These are phyloP conservation scores for Loxodes magnus DNA, from an alignment of 73 alveolate genomes.

Conservation along the genomic window DNA sequence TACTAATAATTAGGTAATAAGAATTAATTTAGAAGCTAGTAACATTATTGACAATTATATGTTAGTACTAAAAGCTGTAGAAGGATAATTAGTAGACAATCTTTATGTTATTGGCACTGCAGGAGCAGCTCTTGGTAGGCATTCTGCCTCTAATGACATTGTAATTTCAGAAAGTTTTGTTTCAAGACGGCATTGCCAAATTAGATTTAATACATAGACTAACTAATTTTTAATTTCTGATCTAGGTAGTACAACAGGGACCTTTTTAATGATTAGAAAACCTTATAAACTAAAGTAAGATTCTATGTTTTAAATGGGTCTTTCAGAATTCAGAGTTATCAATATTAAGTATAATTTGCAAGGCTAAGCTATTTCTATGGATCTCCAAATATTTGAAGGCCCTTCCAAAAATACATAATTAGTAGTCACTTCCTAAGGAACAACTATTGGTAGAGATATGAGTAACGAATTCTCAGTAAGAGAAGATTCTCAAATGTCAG, in stretches of 20 bases:
- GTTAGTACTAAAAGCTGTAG: conserved; percentile 59
- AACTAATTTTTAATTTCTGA: conserved; percentile 23
- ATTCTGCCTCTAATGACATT: conserved; percentile 61
- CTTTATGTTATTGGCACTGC: conserved; percentile 40
- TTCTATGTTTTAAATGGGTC: conserved; percentile 65
- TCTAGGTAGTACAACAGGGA: conserved; percentile 57
- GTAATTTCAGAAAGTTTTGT: conserved; percentile 60
- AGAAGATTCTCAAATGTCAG: conserved; percentile 60
- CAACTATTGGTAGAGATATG: conserved; percentile 52
- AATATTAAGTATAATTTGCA: conserved; percentile 19
- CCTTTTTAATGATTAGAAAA: conserved; percentile 47
- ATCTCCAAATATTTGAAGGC: conserved; percentile 51
- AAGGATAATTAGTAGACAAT: conserved; percentile 47
- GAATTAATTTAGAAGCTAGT: conserved; percentile 14
- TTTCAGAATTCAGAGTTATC: conserved; percentile 51
- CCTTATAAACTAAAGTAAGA: conserved; percentile 29
- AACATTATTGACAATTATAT: conserved; percentile 20
- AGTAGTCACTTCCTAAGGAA: conserved; percentile 29
- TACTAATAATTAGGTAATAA: conserved; percentile 9
- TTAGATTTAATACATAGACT: conserved; percentile 5
- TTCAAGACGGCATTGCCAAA: conserved; percentile 50
- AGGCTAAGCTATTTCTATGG: conserved; percentile 14
- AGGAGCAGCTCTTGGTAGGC: conserved; percentile 65
- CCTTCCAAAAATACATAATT: conserved; percentile 42
- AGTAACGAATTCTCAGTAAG: conserved; percentile 37